A percentile compares a stretch with the other conserved stretches of the same genome.
phyloP scores from a whole-genome alignment of 768 basidiomycete genomes.

The Hydnum rufescens region DNA sequence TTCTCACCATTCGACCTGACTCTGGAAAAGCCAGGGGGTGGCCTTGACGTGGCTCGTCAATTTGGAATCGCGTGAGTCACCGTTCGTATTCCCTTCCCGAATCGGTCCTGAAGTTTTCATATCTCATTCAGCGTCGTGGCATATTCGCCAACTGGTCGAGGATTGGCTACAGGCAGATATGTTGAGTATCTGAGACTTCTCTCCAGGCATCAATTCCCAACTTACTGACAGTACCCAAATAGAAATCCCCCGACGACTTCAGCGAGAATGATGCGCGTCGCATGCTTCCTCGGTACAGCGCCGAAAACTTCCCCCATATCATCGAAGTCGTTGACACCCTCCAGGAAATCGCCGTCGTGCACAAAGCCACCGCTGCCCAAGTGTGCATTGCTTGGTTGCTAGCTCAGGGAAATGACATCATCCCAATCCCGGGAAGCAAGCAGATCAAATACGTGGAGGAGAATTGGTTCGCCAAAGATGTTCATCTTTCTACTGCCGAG shows the following conservation, averaged over 20 bases:
- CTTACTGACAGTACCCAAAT: no score
- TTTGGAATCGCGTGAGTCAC: conserved; percentile 22
- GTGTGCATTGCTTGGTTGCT: conserved; percentile 14
- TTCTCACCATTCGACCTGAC: conserved; percentile 12
- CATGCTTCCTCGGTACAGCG: conserved; percentile 3
- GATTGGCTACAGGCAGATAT: conserved; percentile 30
- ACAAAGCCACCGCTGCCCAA: conserved; percentile 11
- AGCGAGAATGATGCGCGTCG: conserved; percentile 5
- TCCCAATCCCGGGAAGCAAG: conserved; percentile 13
- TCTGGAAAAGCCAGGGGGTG: not conserved
- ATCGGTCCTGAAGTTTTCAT: not conserved
- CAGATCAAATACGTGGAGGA: conserved; percentile 1
- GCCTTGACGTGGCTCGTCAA: conserved; percentile 11
- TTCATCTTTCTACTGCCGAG: not conserved
- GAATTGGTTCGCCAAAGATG: not conserved
- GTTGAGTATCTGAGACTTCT: no score
- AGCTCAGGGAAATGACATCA: conserved; percentile 11
- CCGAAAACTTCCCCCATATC: conserved; percentile 11
- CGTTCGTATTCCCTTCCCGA: not conserved
- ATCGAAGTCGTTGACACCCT: conserved; percentile 10
- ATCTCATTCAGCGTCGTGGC: conserved; percentile 23
- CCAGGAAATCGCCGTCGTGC: conserved; percentile 10
- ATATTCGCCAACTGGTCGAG: conserved; percentile 34
- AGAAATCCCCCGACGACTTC: conserved; percentile 7
- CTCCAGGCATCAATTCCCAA: no score